phyloP scores from a whole-genome alignment of 306 rosid genomes.

The Adenanthera pavonina region DNA sequence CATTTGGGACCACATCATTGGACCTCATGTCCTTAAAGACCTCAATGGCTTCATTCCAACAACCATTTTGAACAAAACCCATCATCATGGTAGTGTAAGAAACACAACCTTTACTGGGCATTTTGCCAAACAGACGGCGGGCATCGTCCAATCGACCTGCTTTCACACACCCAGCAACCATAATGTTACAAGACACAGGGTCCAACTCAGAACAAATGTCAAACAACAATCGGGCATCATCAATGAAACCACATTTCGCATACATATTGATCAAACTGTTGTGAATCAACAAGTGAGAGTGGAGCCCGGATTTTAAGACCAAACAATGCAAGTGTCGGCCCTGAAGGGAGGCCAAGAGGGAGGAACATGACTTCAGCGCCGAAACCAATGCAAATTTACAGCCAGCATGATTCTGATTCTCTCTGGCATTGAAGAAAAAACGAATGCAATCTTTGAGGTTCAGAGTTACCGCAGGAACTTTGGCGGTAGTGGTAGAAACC shows the following conservation, averaged over 20 bases:
- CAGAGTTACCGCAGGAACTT: constrained; percentile 38
- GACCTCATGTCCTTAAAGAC: constrained; percentile 76
- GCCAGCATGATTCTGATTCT: constrained; percentile 37
- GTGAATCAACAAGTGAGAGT: constrained; percentile 58
- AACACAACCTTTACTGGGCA: constrained; percentile 69
- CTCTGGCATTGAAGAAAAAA: constrained; percentile 53
- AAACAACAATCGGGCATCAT: constrained; percentile 59
- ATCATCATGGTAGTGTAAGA: constrained; percentile 86
- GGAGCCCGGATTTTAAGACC: constrained; percentile 65
- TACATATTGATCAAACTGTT: constrained; percentile 86
- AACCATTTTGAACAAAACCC: constrained; percentile 70
- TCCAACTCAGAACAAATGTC: constrained; percentile 53
- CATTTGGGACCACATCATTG: constrained; percentile 63
- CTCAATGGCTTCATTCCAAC: constrained; percentile 67
- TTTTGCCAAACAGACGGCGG: constrained; percentile 70
- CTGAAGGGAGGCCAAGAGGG: constrained; percentile 47
- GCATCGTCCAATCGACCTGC: constrained; percentile 62
- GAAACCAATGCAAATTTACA: constrained; percentile 72
- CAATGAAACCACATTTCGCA: constrained; percentile 62
- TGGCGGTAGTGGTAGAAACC: constrained; percentile 50
- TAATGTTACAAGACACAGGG: constrained; percentile 79
- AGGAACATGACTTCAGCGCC: constrained; percentile 72
- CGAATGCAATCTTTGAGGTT: constrained; percentile 52
- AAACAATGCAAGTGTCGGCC: constrained; percentile 80
- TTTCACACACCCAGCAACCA: constrained; percentile 73